Evolutionary conservation across 2,329 filamentous ascomycete species (phyloP).

Genomic region (Pseudogymnoascus sp.): DNA sequence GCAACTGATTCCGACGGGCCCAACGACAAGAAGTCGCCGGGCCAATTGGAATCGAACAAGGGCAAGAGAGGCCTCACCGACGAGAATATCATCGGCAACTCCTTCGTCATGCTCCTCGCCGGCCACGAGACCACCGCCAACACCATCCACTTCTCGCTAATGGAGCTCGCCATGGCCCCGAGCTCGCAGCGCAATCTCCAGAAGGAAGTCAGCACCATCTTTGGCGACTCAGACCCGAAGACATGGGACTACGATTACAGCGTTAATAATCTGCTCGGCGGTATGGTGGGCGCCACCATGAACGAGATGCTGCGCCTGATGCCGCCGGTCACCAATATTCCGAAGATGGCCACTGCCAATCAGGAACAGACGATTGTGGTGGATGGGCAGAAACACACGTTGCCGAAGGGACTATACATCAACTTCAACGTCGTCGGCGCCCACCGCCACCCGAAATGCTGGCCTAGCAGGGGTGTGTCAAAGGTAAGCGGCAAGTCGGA

Average conservation of each 20-base stretch:
- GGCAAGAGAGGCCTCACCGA: constrained; percentile 46
- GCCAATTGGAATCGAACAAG: constrained; percentile 37
- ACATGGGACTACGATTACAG: constrained; percentile 64
- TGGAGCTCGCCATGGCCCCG: constrained; percentile 59
- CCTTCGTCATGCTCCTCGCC: constrained; percentile 59
- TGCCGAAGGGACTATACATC: constrained; percentile 50
- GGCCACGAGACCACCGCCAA: constrained; percentile 78
- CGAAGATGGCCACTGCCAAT: constrained; percentile 49
- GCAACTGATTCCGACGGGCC: constrained; percentile 26
- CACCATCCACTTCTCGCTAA: constrained; percentile 60
- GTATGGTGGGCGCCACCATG: constrained; percentile 65
- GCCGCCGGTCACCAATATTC: constrained; percentile 62
- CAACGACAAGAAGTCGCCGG: constrained; percentile 35
- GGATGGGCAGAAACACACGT: constrained; percentile 45
- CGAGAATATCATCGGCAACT: constrained; percentile 63
- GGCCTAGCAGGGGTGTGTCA: constrained; percentile 40
- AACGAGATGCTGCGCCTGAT: constrained; percentile 69
- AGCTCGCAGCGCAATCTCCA: constrained; percentile 58
- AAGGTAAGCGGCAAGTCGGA: constrained; percentile 34
- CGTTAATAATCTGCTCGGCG: constrained; percentile 56
- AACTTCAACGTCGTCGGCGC: constrained; percentile 45
- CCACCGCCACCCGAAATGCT: constrained; percentile 64
- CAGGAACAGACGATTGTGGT: constrained; percentile 49
- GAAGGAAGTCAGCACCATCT: constrained; percentile 56
- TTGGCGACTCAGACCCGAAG: constrained; percentile 47